Base-by-base conservation (phyloP, 768 basidiomycete genomes). In the Pleurotus tuoliensis region DNA sequence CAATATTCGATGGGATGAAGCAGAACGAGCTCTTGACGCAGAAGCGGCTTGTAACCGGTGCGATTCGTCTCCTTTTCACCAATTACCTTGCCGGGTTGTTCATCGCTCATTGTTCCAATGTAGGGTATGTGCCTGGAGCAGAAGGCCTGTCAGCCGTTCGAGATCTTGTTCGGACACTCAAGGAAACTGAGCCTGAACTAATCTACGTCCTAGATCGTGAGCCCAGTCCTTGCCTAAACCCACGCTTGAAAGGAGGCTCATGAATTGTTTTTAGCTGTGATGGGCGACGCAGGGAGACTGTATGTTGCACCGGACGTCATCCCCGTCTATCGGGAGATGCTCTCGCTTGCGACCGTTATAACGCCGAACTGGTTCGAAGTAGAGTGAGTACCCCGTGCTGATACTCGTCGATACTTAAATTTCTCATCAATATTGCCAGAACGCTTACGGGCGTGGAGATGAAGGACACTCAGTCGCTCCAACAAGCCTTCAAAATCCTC, bases 311-410 rank as follows among this genome's bases (percentile, higher is more conserved):
- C 87, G 18, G 86, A 92, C 59, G 92, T 94, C 7, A 76, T 98
- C 58, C 92, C 94, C 1, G 79, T 92, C 39, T 98, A 99, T 74
- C 83, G 86, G 46, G 73, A 78, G 41, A 82, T 94, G 73, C 76
- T 96, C 1, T 76, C 84, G n/a, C 72, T 85, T n/a, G 88, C 97
- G 2, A 91, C 91, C 0, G 86, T 98, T 47, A 98, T 98, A 61
- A 94, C 97, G 0, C 97, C 97, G 0, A 99, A 99, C 67, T 97
- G 94, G 84, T 99, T 94, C 63, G 97, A 99, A 75, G 90, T 89
- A 59, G 96, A 98, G 94, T 95, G 67, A 69, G 86, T 70, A 12
- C 41, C 45, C 20, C n/a, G 40, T 55, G 34, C 41, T 4, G 40
- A 27, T 41, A 37, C 18, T 25, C 47, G 27, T 83, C 63, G 63